Percentiles rank a stretch among this genome's conserved stretches.
phyloP scores from a whole-genome alignment of 495 filamentous ascomycete species.

The Daldinia grandis region DNA sequence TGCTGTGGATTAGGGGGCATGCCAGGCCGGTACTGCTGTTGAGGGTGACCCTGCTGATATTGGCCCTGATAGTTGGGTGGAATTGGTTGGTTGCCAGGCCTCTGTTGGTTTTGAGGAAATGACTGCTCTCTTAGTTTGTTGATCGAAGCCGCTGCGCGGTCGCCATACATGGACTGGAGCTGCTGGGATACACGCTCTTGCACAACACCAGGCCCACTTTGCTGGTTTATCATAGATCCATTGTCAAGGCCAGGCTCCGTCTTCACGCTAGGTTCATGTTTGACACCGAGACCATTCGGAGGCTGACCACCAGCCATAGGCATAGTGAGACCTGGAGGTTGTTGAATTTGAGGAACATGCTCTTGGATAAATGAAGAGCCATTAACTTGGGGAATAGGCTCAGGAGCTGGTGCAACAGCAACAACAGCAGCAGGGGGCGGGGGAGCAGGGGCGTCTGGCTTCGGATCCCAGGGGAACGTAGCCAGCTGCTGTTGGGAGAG shows the following conservation, averaged over 20 bases:
- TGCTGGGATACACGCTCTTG: constrained; percentile 54
- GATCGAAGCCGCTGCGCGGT: constrained; percentile 73
- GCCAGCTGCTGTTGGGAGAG: constrained; percentile 83
- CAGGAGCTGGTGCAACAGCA: constrained; percentile 41
- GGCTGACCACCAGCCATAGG: constrained; percentile 49
- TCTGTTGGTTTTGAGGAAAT: constrained; percentile 41
- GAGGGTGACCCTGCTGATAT: constrained; percentile 54
- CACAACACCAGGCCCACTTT: constrained; percentile 68
- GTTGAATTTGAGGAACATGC: constrained; percentile 49
- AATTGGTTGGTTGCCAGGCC: constrained; percentile 39
- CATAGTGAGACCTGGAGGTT: constrained; percentile 49
- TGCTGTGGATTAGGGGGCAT: constrained; percentile 45
- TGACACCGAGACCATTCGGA: constrained; percentile 66
- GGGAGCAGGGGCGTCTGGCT: constrained; percentile 53
- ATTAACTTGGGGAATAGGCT: constrained; percentile 44
- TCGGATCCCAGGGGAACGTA: constrained; percentile 94
- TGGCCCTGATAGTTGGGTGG: constrained; percentile 42
- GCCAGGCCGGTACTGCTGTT: constrained; percentile 59
- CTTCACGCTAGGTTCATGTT: constrained; percentile 66
- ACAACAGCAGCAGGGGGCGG: constrained; percentile 49
- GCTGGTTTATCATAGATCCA: constrained; percentile 31
- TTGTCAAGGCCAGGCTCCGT: constrained; percentile 48
- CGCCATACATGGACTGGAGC: constrained; percentile 74
- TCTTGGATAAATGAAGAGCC: constrained; percentile 48
- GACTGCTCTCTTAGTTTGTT: constrained; percentile 66